Conservation (phyloP, 768 basidiomycete genomes). For the Mycena galericulata region DNA sequence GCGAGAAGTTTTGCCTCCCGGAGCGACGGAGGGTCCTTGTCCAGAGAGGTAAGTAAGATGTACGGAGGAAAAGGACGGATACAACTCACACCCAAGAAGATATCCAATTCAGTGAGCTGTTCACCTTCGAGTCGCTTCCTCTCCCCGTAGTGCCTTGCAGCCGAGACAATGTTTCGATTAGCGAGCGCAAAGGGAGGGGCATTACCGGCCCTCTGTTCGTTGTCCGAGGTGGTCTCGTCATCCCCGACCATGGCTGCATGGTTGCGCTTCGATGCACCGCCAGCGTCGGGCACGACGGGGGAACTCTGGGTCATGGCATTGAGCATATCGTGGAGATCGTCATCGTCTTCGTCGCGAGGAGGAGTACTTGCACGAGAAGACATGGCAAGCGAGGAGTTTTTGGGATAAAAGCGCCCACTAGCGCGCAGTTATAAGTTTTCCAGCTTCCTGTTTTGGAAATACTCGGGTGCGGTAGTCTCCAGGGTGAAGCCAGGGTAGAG, state of each 20-base stretch:
- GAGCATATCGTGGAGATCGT: no score
- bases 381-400: no score
- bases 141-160: not conserved
- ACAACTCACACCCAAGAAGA: constrained; percentile 3
- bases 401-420: not conserved
- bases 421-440: not conserved
- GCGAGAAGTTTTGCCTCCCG: not conserved
- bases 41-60: not conserved
- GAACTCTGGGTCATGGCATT: not conserved
- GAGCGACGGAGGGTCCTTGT: constrained; percentile 4
- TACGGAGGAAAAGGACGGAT: not conserved
- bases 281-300: not conserved
- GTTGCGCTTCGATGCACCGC: not conserved
- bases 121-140: constrained; percentile 11
- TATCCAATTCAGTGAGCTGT: not conserved
- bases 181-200: not conserved
- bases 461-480: not conserved
- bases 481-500: no score
- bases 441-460: no score
- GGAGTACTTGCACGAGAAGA: no score
- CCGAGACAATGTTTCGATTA: constrained; percentile 5
- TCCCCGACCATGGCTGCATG: not conserved
- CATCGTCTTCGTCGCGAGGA: not conserved
- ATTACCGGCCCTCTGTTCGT: not conserved
- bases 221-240: not conserved